phyloP scores from a whole-genome alignment of 805 yeast genomes.

The Candida silvicultrix region DNA sequence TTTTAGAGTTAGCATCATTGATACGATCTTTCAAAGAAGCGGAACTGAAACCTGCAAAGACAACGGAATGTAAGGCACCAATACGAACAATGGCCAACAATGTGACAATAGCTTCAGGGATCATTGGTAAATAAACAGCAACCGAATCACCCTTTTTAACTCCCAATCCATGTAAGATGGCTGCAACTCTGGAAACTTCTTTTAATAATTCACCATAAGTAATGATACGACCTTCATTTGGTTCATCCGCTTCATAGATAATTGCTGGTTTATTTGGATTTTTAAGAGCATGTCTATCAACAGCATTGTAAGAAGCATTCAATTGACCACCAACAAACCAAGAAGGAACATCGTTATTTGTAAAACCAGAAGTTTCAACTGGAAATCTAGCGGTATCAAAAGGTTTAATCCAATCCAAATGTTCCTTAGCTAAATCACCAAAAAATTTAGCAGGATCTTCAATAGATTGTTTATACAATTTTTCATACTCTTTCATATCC shows the following conservation, averaged over 20 bases:
- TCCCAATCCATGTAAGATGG: conserved; percentile 59
- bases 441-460: conserved; percentile 79
- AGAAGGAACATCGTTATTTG: conserved; percentile 45
- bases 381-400: conserved; percentile 60
- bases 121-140: conserved; percentile 84
- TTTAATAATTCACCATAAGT: conserved; percentile 68
- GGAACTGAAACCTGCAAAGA: conserved; percentile 85
- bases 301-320: conserved; percentile 76
- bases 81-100: conserved; percentile 72
- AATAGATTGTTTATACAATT: conserved; percentile 73
- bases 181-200: conserved; percentile 67
- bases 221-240: conserved; percentile 51
- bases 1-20: conserved; percentile 68
- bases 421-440: conserved; percentile 67
- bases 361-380: conserved; percentile 37
- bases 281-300: conserved; percentile 71
- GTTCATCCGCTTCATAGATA: conserved; percentile 79
- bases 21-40: conserved; percentile 90
- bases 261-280: conserved; percentile 71
- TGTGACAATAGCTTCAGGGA: conserved; percentile 70
- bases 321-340: conserved; percentile 80
- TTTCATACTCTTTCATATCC: conserved; percentile 56
- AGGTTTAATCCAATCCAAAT: conserved; percentile 75
- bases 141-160: conserved; percentile 79
- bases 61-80: conserved; percentile 82